Conservation (phyloP, 331 rosid genomes). For the Quercus tomentella region DNA sequence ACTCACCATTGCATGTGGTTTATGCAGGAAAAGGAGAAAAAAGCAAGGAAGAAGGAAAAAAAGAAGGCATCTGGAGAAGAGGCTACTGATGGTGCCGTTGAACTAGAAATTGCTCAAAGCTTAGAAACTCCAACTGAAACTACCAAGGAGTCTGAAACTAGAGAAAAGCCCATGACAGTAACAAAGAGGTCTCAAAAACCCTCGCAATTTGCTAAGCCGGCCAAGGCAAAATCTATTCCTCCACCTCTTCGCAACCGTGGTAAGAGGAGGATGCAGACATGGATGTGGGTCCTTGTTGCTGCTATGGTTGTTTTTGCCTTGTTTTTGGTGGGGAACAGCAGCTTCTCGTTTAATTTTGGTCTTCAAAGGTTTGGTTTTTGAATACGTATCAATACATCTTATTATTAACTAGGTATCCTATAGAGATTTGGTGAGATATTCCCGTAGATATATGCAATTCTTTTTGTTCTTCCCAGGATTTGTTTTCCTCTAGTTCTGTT, state of each 20-base stretch:
- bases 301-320: slow-evolving; percentile 33
- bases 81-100: slow-evolving; percentile 24
- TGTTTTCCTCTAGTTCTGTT: slow-evolving; percentile 29
- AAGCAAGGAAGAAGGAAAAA: slow-evolving; percentile 64
- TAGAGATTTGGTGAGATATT: slow-evolving; percentile 36
- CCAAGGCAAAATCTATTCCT: slow-evolving; percentile 59
- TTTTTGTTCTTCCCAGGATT: slow-evolving; percentile 20
- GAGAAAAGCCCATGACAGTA: slow-evolving; percentile 35
- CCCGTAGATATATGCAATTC: slow-evolving; percentile 42
- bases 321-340: slow-evolving; percentile 44
- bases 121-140: slow-evolving; percentile 28
- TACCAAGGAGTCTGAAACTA: slow-evolving; percentile 32
- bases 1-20: background rate
- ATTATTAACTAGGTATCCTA: slow-evolving; percentile 25
- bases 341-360: slow-evolving; percentile 32
- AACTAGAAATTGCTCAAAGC: slow-evolving; percentile 39
- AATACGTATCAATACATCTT: slow-evolving; percentile 14
- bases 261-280: slow-evolving; percentile 69
- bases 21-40: slow-evolving; percentile 72
- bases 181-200: slow-evolving; percentile 45
- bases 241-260: slow-evolving; percentile 69
- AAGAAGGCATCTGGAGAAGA: slow-evolving; percentile 42
- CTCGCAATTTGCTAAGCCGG: slow-evolving; percentile 47
- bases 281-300: slow-evolving; percentile 64
- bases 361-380: slow-evolving; percentile 45